These are phyloP conservation scores for Colletotrichum tabaci DNA, from an alignment of 2,329 filamentous ascomycete genomes.

Conservation along the genomic window DNA sequence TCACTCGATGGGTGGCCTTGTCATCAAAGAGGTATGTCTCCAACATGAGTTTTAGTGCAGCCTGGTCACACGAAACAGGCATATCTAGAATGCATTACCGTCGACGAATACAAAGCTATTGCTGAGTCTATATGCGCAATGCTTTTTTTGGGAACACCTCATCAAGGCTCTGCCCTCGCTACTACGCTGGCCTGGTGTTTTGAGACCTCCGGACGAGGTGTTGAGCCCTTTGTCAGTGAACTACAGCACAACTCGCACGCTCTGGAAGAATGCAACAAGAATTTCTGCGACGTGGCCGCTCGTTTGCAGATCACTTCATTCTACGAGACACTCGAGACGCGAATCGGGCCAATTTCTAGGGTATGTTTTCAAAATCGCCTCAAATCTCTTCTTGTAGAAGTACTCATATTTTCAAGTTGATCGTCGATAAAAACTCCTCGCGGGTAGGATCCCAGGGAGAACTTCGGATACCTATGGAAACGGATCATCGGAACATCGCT, in stretches of 20 bases:
- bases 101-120: neutral
- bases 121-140: neutral
- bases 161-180: neutral
- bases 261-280: neutral
- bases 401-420: neutral
- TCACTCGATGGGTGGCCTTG: neutral
- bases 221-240: neutral
- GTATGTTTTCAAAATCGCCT: neutral
- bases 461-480: neutral
- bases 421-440: neutral
- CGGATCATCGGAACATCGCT: neutral
- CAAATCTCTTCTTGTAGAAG: too few relatives aligned
- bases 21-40: neutral
- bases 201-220: neutral
- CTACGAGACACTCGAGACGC: neutral
- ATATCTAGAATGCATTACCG: neutral
- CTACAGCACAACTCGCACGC: neutral
- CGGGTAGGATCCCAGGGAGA: neutral
- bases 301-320: neutral
- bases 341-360: neutral
- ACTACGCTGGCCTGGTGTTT: neutral
- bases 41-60: too few relatives aligned
- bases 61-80: neutral
- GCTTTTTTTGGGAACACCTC: neutral
- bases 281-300: neutral